Base-by-base conservation (phyloP, 306 rosid genomes). In the Cucurbita ficifolia region DNA sequence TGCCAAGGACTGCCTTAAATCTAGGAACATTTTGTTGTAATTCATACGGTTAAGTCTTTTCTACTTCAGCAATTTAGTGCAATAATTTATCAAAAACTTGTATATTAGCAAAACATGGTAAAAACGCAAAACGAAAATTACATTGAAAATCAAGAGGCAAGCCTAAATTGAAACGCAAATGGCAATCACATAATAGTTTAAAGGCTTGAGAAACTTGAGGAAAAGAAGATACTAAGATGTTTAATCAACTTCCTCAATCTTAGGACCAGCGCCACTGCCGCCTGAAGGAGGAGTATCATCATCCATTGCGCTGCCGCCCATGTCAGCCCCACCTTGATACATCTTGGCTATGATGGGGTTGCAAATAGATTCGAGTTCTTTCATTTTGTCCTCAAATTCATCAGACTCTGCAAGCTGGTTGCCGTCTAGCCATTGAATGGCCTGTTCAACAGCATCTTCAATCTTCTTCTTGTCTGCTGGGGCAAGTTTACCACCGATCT, bases 221-320 rank as follows among this genome's bases (percentile, higher is more conserved):
- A 19, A 13, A 16, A 33, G 36, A 1, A 21, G 1, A 21, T 2
- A 10, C 3, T 29, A 3, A 19, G 4, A 16, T 38, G 64, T 56
- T 88, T 86, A 88, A 57, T 88, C 88, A 5, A 90, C 92, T 84
- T 90, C 90, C 79, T 90, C 96, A 50, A 90, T 90, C 79, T 88
- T 90, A 4, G 94, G 94, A 48, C 92, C 92, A 75, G 88, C 88
- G 68, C 87, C 91, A 6, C 96, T 75, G 5, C 86, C 83, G 62
- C 84, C 67, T 12, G 88, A 74, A 8, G 91, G 85, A 36, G 85
- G 87, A 24, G 59, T 86, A 56, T 86, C 94, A 24, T 85, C 90
- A 61, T 85, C 86, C 62, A 65, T 63, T 0, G 58, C 74, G 8
- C 76, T 13, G 18, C 78, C 81, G 24, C 78, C 84, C 7, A 57